Evolutionary conservation across 805 yeast species (phyloP), one percentile per base, ranked within the genome.

Genomic region (Metschnikowia kofuensis): DNA sequence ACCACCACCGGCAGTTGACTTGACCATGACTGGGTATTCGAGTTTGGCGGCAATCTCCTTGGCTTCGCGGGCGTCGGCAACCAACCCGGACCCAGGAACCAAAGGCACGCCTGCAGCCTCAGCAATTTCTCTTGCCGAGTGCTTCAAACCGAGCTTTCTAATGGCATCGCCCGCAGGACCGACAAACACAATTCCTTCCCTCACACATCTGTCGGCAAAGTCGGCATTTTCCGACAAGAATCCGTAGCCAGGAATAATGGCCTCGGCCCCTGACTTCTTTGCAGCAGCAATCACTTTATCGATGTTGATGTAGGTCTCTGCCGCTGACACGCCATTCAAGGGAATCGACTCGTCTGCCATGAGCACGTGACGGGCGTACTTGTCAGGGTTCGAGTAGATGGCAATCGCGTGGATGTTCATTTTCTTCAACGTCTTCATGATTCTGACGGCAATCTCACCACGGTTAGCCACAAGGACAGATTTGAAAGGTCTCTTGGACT

Each of bases 1-100:
- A 69, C 99, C 99, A 63, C 99, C 99, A 65, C 99, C 99, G 27
- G 98, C 98, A 52, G 99, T 94, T 27, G 96, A 87, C 69, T 92
- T 92, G 44, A 94, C 88, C 98, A 92, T 92, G 32, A 92, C 82
- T 29, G 98, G 98, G 60, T 89, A 94, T 49, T 79, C 87, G 44
- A 92, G 74, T 59, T 79, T 71, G 14, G 80, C 83, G 13, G 97
- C 98, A 53, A 85, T 79, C 51, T 71, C 76, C 49, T 76, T 74
- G 4, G 98, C 98, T 60, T 87, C 96, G 10, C 77, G 77, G 11
- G 91, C 77, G 53, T 80, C 72, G 1, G 79, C 72, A 35, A 92
- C 83, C 56, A 94, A 76, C 8, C 89, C 95, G 13, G 97, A 87
- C 43, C 99, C 99, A n/a, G 99, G 98, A 50, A 91, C 97, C 50